Evolutionary conservation across 75 land plant species (phyloP), one percentile per base, ranked within the genome.

Genomic region (Sequoiadendron giganteum): DNA sequence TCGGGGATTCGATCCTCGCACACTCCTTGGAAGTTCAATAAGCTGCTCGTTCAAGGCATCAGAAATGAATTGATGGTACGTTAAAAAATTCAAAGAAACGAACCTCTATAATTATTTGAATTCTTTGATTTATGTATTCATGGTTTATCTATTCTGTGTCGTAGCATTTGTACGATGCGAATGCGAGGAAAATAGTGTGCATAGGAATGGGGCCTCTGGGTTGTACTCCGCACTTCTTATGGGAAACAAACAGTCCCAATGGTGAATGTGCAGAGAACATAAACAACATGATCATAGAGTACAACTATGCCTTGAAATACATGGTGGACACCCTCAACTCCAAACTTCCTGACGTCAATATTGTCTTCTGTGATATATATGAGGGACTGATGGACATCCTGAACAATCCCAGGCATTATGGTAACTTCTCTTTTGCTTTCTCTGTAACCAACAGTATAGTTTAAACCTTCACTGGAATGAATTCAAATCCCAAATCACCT

Each of bases 191-290:
- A 80, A 79, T 96, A 47, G 95, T 96, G 3, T 83, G 91, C 21
- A 91, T 94, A 90, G 97, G 97, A 28, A 75, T 96, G 45, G 93
- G 95, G 18, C 96, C 96, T 21, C 86, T 96, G 8, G 97, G 96
- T 18, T 96, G 97, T 83, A 90, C 96, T 68, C 97, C 97, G 10
- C 89, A 92, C 86, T 96, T 93, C 90, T 87, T 94, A 87, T 94
- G 90, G 89, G 86, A 89, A 84, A 87, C 91, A 82, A 85, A 85
- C 30, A 93, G 96, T 82, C 11, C 30, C n/a, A 61, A 88, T 14
- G 95, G 95, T 1, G 91, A 88, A 75, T 96, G 96, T 58, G 79
- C 93, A 0, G 73, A 90, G n/a, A 90, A 92, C 32, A 93, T 96
- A 78, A 96, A 96, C 86, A 82, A 92, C 85, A 88, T 95, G 92